Evolutionary conservation across 306 rosid species (phyloP), one percentile per base, ranked within the genome.

Genomic region (Cucumis cinereus): DNA sequence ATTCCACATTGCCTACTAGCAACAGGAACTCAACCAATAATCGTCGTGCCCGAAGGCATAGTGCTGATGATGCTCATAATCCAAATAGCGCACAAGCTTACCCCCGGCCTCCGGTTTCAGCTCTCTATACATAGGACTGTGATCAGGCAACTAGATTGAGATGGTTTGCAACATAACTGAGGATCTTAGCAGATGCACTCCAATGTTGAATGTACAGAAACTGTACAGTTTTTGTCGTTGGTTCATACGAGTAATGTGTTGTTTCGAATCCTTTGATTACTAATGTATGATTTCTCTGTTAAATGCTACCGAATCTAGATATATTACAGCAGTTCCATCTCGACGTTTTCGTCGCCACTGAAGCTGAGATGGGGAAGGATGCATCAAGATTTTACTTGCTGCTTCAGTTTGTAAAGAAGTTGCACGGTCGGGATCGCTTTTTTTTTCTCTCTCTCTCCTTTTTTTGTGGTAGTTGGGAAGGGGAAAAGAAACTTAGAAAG

Each of bases 71-170:
- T 23, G 50, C 76, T 47, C 19, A 6, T 4, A 54, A 35, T 45
- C 78, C 74, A 68, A 80, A 52, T 62, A 77, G 22, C 40, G 8
- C 41, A 24, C 53, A 75, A 0, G 59, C 89, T 50, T 92, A 90
- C 80, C 99, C 99, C 50, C 85, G 91, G 45, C 92, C 95, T 7
- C 81, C 92, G 7, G 80, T 85, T 63, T 85, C 93, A 16, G 79
- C 91, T 1, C 88, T 83, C 14, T 82, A 88, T 69, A 66, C 86
- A 20, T 85, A 82, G 84, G 50, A 49, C 26, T 13, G 22, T 5
- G 4, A 26, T 71, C 40, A 50, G 70, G 40, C 55, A 2, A 23
- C 40, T 28, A 30, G 3, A n/a, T 19, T 10, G 16, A 24, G 26
- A 52, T 28, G 45, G 28, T 72, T 72, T 26, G 41, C 41, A 26